Evolutionary conservation across 495 filamentous ascomycete species (phyloP).

Genomic region (Rostrohypoxylon terebratum): DNA sequence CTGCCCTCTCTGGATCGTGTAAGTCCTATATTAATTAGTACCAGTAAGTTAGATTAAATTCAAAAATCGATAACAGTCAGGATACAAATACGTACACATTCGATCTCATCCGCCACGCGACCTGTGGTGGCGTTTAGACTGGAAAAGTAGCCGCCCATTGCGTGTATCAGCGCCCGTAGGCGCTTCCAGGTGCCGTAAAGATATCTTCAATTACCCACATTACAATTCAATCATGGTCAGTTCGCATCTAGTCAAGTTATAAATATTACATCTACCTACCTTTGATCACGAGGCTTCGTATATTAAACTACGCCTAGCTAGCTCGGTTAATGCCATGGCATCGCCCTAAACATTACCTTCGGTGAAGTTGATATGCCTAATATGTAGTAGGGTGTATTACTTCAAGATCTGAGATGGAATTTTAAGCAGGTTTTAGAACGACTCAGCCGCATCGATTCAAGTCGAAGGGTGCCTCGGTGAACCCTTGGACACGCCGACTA

Average conservation of each 20-base stretch:
- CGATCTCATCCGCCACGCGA: conserved; percentile 36
- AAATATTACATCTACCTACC: conserved; percentile 15
- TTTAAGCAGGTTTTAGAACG: conserved; percentile 20
- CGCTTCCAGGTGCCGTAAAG: not conserved
- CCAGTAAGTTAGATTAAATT: not conserved
- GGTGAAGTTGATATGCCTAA: conserved; percentile 9
- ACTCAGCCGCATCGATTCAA: conserved; percentile 14
- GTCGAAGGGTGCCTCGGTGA: conserved; percentile 15
- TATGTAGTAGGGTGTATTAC: conserved; percentile 1
- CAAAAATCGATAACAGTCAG: not conserved
- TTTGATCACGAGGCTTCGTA: conserved; percentile 1
- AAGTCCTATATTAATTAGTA: conserved; percentile 27
- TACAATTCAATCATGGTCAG: not conserved
- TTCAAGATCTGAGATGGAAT: not conserved
- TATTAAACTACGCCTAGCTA: conserved; percentile 16
- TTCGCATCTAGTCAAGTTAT: conserved; percentile 9
- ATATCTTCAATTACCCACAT: not conserved
- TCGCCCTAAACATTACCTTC: conserved; percentile 6
- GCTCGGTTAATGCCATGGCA: not conserved
- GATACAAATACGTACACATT: conserved; percentile 22
- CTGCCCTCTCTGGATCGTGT: conserved; percentile 36
- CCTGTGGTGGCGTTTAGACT: conserved; percentile 30
- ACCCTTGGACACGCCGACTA: not conserved
- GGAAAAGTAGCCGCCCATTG: conserved; percentile 38
- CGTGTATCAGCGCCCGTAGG: not conserved